phyloP scores from a whole-genome alignment of 73 alveolate species.

The Blepharisma stoltei region DNA sequence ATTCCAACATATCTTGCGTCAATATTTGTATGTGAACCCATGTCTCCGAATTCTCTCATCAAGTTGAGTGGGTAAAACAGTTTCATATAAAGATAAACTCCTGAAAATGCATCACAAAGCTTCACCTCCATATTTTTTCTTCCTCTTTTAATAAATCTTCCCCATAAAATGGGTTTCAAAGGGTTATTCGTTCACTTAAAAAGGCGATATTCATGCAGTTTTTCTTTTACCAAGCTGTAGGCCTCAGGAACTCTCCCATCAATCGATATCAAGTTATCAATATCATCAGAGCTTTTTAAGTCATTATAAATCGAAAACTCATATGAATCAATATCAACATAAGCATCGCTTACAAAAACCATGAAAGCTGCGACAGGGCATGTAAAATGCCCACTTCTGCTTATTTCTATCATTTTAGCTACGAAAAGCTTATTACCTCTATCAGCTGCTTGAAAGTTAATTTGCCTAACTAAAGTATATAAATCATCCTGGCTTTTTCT shows the following conservation, averaged over 20 bases:
- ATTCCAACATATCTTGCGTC: not conserved
- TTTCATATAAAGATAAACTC: not conserved
- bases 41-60: not conserved
- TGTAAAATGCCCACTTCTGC: not conserved
- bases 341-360: not conserved
- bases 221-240: not conserved
- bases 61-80: not conserved
- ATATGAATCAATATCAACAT: not conserved
- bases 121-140: not conserved
- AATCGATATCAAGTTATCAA: not conserved
- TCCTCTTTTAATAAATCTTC: not conserved
- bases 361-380: constrained; percentile 6
- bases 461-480: not conserved
- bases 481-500: not conserved
- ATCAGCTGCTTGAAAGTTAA: not conserved
- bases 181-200: not conserved
- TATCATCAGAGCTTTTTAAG: not conserved
- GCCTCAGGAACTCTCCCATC: not conserved
- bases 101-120: not conserved
- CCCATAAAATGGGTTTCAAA: not conserved
- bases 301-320: not conserved
- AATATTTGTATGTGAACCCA: not conserved
- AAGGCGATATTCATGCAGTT: not conserved
- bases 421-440: not conserved
- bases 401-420: not conserved